A percentile compares a stretch with the other conserved stretches of the same genome.
Conservation (phyloP, 495 filamentous ascomycete genomes). For the Lichina pygmaea region DNA sequence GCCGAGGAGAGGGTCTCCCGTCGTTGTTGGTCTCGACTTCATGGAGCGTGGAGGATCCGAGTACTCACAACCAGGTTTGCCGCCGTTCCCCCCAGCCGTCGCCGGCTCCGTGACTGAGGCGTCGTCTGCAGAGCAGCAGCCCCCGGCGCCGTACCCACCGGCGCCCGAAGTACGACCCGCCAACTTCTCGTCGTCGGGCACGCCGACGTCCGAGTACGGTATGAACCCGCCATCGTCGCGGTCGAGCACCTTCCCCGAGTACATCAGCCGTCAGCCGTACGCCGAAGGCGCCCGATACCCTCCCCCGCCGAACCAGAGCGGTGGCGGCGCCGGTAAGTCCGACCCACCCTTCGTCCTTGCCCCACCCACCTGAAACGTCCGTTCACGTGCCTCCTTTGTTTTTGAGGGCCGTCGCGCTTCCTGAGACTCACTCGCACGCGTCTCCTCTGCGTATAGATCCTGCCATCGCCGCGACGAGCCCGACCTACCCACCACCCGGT, state of each 20-base stretch:
- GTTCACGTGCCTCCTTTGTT: too few species aligned
- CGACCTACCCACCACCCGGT: constrained; percentile 51
- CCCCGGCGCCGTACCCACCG: constrained; percentile 45
- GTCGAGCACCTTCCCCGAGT: constrained; percentile 56
- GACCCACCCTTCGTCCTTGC: constrained; percentile 87
- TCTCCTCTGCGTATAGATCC: constrained; percentile 45
- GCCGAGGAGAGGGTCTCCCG: neutral
- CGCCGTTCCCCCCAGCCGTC: constrained; percentile 41
- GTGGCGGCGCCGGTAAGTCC: constrained; percentile 74
- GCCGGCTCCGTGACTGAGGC: constrained; percentile 54
- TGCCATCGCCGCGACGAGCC: constrained; percentile 76
- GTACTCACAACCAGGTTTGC: constrained; percentile 98
- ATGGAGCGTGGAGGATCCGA: constrained; percentile 83
- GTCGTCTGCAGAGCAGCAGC: constrained; percentile 59
- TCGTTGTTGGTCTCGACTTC: constrained; percentile 11
- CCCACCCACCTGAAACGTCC: constrained; percentile 3
- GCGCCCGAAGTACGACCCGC: constrained; percentile 46
- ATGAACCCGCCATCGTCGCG: constrained; percentile 53
- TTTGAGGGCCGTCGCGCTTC: too few species aligned
- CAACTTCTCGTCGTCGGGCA: constrained; percentile 48
- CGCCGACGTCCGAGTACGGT: constrained; percentile 71
- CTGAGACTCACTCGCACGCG: too few species aligned
- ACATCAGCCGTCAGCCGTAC: constrained; percentile 23
- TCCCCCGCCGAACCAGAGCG: constrained; percentile 42
- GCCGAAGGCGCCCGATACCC: constrained; percentile 29